Conservation (phyloP, 306 rosid species). For the Cicer chorassanicum region DNA sequence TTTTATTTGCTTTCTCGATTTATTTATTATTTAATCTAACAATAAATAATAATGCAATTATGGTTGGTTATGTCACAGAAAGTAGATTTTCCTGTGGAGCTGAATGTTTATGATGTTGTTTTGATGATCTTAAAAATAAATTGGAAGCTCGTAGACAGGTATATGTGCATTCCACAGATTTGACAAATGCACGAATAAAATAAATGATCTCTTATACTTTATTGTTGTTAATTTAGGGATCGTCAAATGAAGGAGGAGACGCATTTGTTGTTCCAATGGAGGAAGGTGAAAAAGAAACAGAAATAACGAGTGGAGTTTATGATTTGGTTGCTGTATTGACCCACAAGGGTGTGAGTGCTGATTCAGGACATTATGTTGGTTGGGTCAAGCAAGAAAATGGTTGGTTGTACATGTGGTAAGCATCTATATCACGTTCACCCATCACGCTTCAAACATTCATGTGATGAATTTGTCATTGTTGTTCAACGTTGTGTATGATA, state of each 20-base stretch:
- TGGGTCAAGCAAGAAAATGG: constrained; percentile 99
- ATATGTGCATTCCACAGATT: constrained; percentile 23
- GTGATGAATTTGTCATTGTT: no score
- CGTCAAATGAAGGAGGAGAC: constrained; percentile 76
- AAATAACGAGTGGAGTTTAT: constrained; percentile 79
- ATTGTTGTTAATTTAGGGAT: constrained; percentile 62
- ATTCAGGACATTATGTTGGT: constrained; percentile 94
- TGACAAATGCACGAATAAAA: neutral
- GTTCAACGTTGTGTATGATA: no score
- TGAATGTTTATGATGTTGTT: constrained; percentile 92
- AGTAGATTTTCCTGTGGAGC: constrained; percentile 94
- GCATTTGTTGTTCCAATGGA: neutral
- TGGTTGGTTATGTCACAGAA: constrained; percentile 64
- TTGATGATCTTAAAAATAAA: constrained; percentile 80
- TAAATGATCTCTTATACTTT: neutral
- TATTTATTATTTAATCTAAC: neutral
- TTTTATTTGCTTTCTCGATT: constrained; percentile 21
- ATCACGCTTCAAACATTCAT: no score
- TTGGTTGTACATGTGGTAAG: constrained; percentile 38
- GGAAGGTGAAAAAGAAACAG: constrained; percentile 61
- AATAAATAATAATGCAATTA: neutral
- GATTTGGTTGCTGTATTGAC: constrained; percentile 98
- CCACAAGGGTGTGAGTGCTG: constrained; percentile 99
- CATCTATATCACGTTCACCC: no score
- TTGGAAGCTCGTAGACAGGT: constrained; percentile 92